These are phyloP conservation scores for Lasiosphaeria ovina DNA, from an alignment of 495 filamentous ascomycete species.

Conservation along the genomic window DNA sequence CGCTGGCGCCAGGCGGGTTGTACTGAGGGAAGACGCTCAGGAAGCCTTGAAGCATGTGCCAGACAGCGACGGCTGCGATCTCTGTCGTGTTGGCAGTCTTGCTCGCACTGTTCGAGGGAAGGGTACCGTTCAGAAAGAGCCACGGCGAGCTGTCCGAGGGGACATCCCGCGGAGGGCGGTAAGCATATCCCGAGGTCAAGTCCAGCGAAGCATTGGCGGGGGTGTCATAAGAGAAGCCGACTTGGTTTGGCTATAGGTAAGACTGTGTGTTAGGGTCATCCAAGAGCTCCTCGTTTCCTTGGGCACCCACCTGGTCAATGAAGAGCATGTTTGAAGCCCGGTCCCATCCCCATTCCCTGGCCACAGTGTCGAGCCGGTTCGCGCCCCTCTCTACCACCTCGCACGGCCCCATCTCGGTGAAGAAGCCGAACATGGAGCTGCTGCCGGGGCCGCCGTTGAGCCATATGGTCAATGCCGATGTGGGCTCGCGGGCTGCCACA, in stretches of 20 bases:
- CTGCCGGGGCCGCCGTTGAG: conserved; percentile 67
- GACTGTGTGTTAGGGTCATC: conserved; percentile 31
- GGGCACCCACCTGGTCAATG: conserved; percentile 54
- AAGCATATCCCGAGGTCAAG: conserved; percentile 33
- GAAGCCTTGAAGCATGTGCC: conserved; percentile 71
- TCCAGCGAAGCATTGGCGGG: conserved; percentile 52
- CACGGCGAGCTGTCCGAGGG: conserved; percentile 24
- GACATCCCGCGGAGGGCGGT: conserved; percentile 27
- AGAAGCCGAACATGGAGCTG: conserved; percentile 66
- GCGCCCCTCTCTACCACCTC: conserved; percentile 47
- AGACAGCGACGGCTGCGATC: conserved; percentile 61
- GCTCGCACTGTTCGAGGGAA: conserved; percentile 50
- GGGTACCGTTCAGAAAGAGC: conserved; percentile 59
- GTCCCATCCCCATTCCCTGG: conserved; percentile 62
- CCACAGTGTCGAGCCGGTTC: conserved; percentile 46
- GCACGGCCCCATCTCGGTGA: conserved; percentile 55
- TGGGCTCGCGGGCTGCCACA: conserved; percentile 60
- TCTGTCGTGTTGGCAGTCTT: conserved; percentile 64
- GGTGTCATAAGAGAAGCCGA: conserved; percentile 56
- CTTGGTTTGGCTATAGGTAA: conserved; percentile 49
- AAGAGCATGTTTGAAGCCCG: conserved; percentile 73
- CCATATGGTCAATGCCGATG: conserved; percentile 64
- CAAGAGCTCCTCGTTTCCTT: conserved; percentile 33
- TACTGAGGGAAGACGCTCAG: conserved; percentile 65
- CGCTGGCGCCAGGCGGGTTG: conserved; percentile 41